These are phyloP conservation scores for Fusarium nodosum DNA, from an alignment of 2,329 filamentous ascomycete species.

Conservation along the genomic window DNA sequence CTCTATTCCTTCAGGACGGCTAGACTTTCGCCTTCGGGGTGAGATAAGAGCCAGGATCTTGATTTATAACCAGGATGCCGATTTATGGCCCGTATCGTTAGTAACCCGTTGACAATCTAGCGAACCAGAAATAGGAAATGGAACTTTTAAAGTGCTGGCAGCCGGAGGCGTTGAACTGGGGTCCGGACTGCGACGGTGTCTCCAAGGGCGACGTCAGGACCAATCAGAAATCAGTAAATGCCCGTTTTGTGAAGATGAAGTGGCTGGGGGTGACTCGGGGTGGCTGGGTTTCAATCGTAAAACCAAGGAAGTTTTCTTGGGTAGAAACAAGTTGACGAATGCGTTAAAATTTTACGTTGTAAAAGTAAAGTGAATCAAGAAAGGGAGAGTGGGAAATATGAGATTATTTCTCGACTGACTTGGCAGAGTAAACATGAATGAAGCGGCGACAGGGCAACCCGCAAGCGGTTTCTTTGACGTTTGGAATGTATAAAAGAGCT, in stretches of 20 bases:
- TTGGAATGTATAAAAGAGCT: constrained; percentile 28
- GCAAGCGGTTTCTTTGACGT: constrained; percentile 23
- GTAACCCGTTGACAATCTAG: constrained; percentile 9
- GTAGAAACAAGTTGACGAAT: constrained; percentile 10
- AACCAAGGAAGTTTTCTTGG: constrained; percentile 12
- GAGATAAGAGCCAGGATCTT: constrained; percentile 32
- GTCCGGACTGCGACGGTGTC: constrained; percentile 34
- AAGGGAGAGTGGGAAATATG: not conserved
- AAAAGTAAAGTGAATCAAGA: not conserved
- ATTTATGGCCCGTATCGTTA: constrained; percentile 6
- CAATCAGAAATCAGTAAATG: constrained; percentile 19
- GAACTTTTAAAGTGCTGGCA: constrained; percentile 43
- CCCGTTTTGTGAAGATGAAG: constrained; percentile 24
- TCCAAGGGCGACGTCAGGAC: constrained; percentile 33
- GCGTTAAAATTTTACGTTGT: not conserved
- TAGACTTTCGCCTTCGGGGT: constrained; percentile 10
- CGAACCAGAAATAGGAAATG: constrained; percentile 35
- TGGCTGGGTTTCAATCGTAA: constrained; percentile 15
- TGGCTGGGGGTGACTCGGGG: constrained; percentile 34
- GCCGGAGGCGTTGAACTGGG: constrained; percentile 20
- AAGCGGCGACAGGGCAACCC: constrained; percentile 33
- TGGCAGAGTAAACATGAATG: constrained; percentile 27
- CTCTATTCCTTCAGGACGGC: constrained; percentile 20
- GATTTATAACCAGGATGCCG: constrained; percentile 23
- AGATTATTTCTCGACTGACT: not conserved